These are phyloP conservation scores for Ascoidea asiatica DNA, from an alignment of 805 yeast genomes.

Conservation along the genomic window DNA sequence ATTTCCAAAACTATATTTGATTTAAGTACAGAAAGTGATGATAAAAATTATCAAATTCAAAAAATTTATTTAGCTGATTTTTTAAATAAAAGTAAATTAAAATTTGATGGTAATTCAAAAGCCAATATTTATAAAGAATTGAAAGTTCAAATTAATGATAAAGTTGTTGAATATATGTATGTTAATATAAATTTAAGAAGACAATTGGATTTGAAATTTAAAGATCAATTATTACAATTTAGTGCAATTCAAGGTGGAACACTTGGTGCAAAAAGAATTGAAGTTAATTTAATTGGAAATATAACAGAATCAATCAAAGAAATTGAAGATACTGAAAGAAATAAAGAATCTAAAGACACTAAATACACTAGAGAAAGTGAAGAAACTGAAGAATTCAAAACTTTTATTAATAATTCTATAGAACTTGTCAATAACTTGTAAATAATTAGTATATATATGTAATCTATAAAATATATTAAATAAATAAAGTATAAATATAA, in stretches of 20 bases:
- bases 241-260: slow-evolving; percentile 36
- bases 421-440: too few relatives aligned
- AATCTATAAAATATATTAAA: too few relatives aligned
- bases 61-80: slow-evolving; percentile 25
- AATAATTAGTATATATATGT: too few relatives aligned
- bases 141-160: slow-evolving; percentile 22
- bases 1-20: slow-evolving; percentile 21
- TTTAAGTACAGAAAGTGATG: slow-evolving; percentile 6
- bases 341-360: too few relatives aligned
- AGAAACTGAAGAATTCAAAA: too few relatives aligned
- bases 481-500: too few relatives aligned
- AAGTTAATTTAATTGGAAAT: slow-evolving; percentile 29
- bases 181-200: slow-evolving; percentile 24
- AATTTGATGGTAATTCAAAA: slow-evolving; percentile 22
- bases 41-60: slow-evolving; percentile 10
- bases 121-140: slow-evolving; percentile 22
- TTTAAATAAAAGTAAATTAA: slow-evolving; percentile 20
- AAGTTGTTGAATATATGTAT: slow-evolving; percentile 25
- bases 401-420: too few relatives aligned
- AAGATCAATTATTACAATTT: slow-evolving; percentile 24
- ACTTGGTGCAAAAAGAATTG: slow-evolving; percentile 34
- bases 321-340: too few relatives aligned
- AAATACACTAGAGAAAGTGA: too few relatives aligned
- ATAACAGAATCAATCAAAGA: not conserved
- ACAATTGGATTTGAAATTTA: slow-evolving; percentile 24